Evolutionary conservation across 1,284 basidiomycete species (phyloP), one percentile per base, ranked within the genome.

Genomic region (Marasmius sp.): DNA sequence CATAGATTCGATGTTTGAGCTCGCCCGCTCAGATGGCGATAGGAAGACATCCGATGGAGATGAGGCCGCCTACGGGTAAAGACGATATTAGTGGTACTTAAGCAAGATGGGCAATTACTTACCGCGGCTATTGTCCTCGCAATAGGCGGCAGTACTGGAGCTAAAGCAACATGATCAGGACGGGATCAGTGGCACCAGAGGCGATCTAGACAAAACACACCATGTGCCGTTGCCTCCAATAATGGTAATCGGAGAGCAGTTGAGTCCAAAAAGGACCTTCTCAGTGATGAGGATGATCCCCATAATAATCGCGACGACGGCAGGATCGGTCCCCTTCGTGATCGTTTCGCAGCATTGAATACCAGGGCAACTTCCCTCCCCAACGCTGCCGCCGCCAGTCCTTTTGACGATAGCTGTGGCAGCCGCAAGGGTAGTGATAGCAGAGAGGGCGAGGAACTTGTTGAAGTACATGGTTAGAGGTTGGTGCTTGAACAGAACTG

Each of bases 381-480:
- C 63, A 33, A 54, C 58, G 38, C 11, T 47, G 49, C 63, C 60
- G 34, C 33, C 27, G 53, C 56, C 45, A 47, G 16, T 20, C 16
- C n/a, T 51, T 9, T 54, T 58, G 45, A 52, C 58, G 55, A 38
- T 34, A 18, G 64, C 61, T 33, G 58, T 65, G 58, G 64, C 64
- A 45, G 56, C 64, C 57, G 61, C 64, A 60, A 65, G 61, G 56
- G 57, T 57, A 58, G 57, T 52, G 57, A 57, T 36, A 52, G 37
- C 57, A 49, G 54, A 38, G 56, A 58, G 16, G 27, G 48, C 41
- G 33, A 59, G 39, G 52, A 47, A n/a, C 16, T 48, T 47, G 52
- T 58, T 59, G 57, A 62, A 59, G 43, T 58, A 57, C 61, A 61
- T 61, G 58, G n/a, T 61, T 6, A 20, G 33, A 34, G 20, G 14